phyloP scores from a whole-genome alignment of 352 stramenopile species.

The Stephanocyclus meneghinianus region DNA sequence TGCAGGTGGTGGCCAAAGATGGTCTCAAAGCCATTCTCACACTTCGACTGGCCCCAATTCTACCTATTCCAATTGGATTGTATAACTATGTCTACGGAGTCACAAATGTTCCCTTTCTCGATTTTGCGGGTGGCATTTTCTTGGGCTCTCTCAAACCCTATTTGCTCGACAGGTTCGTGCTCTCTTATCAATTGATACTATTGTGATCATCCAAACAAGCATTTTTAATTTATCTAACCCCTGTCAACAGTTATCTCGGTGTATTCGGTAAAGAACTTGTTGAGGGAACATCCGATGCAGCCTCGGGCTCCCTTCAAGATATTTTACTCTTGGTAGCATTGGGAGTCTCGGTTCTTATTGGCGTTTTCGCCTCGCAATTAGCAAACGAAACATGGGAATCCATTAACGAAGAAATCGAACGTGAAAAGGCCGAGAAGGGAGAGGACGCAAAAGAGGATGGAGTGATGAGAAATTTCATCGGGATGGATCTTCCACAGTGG shows the following conservation, averaged over 20 bases:
- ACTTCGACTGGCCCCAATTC: constrained; percentile 80
- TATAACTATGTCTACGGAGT: constrained; percentile 87
- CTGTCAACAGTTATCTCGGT: constrained; percentile 65
- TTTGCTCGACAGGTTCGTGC: constrained; percentile 62
- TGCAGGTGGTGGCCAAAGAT: constrained; percentile 76
- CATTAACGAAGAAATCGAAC: constrained; percentile 69
- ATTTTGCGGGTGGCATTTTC: constrained; percentile 84
- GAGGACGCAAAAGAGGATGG: constrained; percentile 43
- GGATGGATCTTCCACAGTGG: constrained; percentile 61
- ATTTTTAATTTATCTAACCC: background rate
- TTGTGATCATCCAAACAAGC: background rate
- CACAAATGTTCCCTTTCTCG: constrained; percentile 70
- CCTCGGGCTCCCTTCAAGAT: constrained; percentile 58
- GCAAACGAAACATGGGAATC: constrained; percentile 77
- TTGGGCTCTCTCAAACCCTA: constrained; percentile 85
- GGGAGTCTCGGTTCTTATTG: constrained; percentile 77
- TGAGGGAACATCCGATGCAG: constrained; percentile 49
- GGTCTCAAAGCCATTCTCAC: constrained; percentile 86
- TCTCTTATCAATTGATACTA: background rate
- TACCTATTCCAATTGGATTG: constrained; percentile 84
- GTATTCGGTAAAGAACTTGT: constrained; percentile 77
- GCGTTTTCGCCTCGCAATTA: constrained; percentile 76
- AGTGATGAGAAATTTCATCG: constrained; percentile 66
- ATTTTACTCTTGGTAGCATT: constrained; percentile 64
- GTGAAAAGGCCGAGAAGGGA: constrained; percentile 44